Evolutionary conservation across 73 alveolate genomes (phyloP), one percentile per base, ranked within the genome.

Genomic region (Tetrahymena malaccensis): DNA sequence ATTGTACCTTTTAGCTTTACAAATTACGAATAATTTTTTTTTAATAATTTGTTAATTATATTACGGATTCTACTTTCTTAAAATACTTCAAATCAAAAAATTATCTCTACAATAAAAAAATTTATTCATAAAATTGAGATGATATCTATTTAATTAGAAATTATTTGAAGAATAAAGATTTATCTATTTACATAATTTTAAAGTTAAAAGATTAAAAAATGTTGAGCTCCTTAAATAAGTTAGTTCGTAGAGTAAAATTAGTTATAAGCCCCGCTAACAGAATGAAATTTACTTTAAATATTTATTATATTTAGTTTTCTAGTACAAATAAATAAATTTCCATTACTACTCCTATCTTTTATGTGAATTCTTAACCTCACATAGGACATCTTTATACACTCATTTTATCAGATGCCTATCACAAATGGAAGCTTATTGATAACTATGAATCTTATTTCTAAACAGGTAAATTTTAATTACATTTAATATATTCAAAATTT

Each of bases 311-410:
- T 70, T 19, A 70, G 89, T 70, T 70, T 31, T 70, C 89, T 70
- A 70, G 37, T 25, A 1, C 37, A 70, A 70, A 70, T 70, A 70
- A 70, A 31, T 70, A 70, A 70, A 70, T 70, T 70, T 22, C 37
- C 37, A 70, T 70, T 12, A 97, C 98, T 25, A 93, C 98, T 34
- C 99, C 98, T 43, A 93, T 97, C 44, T 97, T 97, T 94, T 97
- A 97, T 94, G 98, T 97, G 57, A 97, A 97, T 97, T 97, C 97
- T 34, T n/a, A 94, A 11, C 98, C 99, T 35, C 98, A 97, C 85
- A 97, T 97, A 43, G 99, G 99, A 25, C 99, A 97, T 94, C 93
- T 97, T 21, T 97, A 97, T 95, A 96, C 99, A 7, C 94, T 97
- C 84, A 85, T 96, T 40, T 94, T 95, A 22, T 96, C 98, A 34